phyloP scores from a whole-genome alignment of 2,329 filamentous ascomycete species.

The Tolypocladium inflatum region DNA sequence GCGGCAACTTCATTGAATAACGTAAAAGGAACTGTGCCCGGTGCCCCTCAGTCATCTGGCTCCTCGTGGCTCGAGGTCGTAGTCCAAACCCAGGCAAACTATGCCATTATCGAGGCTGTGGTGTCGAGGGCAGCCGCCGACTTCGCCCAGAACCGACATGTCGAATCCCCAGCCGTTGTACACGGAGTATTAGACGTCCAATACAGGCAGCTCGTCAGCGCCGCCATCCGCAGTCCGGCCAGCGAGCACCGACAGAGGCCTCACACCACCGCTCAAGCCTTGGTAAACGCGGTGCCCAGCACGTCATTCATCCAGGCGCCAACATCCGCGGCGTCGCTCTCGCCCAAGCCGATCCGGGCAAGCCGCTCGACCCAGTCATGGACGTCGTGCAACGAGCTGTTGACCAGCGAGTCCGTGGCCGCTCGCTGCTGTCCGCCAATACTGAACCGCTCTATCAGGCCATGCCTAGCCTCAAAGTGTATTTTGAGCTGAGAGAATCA shows the following conservation, averaged over 20 bases:
- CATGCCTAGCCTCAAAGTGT: conserved; percentile 26
- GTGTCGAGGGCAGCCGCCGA: too few species aligned
- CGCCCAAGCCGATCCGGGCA: conserved; percentile 13
- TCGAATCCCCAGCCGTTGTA: too few species aligned
- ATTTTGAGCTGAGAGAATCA: conserved; percentile 17
- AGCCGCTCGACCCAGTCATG: conserved; percentile 16
- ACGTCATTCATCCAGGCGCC: conserved; percentile 21
- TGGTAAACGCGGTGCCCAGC: conserved; percentile 19
- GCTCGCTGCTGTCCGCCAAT: conserved; percentile 11
- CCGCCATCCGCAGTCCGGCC: neutral
- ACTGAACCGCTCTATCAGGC: conserved; percentile 22
- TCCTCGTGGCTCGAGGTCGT: too few species aligned
- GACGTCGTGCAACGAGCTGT: conserved; percentile 10
- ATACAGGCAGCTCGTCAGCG: neutral
- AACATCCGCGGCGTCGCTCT: conserved; percentile 11
- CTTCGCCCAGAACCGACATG: too few species aligned
- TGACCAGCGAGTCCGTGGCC: neutral
- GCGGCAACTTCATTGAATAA: too few species aligned
- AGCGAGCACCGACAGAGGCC: too few species aligned
- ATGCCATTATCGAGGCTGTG: too few species aligned
- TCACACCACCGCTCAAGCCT: too few species aligned
- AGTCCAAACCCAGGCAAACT: too few species aligned
- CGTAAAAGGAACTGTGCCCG: too few species aligned
- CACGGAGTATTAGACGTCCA: neutral
- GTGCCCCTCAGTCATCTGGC: too few species aligned